A percentile compares a stretch with the other conserved stretches of the same genome.
Conservation (phyloP, 1,284 basidiomycete species). For the Vanrija sp. region DNA sequence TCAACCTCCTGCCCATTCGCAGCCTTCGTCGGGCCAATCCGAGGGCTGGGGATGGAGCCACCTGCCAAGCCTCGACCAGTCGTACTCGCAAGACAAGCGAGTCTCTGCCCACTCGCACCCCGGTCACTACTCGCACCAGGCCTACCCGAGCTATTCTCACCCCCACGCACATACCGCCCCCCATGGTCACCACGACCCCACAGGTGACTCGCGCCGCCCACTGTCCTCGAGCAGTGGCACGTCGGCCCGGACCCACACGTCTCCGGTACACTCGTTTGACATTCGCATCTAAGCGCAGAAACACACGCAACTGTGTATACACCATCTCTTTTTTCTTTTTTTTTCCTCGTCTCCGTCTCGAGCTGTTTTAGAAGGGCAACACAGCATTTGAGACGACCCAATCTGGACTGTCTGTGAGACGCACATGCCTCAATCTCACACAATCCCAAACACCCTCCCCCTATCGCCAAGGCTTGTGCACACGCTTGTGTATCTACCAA, state of each 20-base stretch:
- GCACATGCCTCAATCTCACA: too few relatives aligned
- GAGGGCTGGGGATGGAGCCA: constrained; percentile 4
- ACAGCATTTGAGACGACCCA: too few relatives aligned
- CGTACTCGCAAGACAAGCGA: too few relatives aligned
- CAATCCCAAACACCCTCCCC: too few relatives aligned
- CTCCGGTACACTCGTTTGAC: constrained; percentile 10
- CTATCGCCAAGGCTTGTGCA: too few relatives aligned
- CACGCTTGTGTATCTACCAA: too few relatives aligned
- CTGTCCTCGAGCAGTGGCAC: constrained; percentile 7
- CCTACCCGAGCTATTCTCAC: not conserved
- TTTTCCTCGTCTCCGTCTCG: too few relatives aligned
- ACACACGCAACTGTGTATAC: too few relatives aligned
- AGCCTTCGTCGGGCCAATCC: not conserved
- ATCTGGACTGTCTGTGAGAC: too few relatives aligned
- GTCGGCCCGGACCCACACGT: constrained; percentile 3
- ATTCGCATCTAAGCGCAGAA: constrained; percentile 3
- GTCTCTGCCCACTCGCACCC: not conserved
- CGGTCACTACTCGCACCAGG: not conserved
- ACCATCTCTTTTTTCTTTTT: too few relatives aligned
- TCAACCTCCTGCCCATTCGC: not conserved
- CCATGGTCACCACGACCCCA: not conserved
- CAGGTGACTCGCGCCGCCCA: constrained; percentile 5
- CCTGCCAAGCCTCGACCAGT: not conserved
- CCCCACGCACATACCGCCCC: constrained; percentile 2
- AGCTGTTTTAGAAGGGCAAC: too few relatives aligned